Conservation (phyloP, 805 yeast species). For the Kodamaea restingae region DNA sequence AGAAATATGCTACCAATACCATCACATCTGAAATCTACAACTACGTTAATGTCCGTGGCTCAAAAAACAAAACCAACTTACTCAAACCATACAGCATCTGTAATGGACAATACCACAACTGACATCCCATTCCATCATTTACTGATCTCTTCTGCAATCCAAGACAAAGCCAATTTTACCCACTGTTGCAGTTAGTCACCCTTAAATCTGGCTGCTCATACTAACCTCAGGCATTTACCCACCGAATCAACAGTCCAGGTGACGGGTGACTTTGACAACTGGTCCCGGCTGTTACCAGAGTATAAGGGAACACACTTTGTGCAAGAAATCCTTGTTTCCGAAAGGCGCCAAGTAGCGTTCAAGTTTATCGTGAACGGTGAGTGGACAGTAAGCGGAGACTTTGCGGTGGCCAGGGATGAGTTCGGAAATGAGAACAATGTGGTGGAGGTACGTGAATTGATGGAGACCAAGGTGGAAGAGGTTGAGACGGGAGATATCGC, state of each 20-base stretch:
- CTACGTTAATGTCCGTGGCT: no score
- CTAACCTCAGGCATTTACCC: constrained; percentile 12
- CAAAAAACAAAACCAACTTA: no score
- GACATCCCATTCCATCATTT: no score
- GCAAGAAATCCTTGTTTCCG: constrained; percentile 19
- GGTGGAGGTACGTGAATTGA: constrained; percentile 14
- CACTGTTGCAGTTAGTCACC: no score
- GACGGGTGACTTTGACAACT: constrained; percentile 40
- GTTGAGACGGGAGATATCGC: neutral
- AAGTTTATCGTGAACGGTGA: constrained; percentile 33
- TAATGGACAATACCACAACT: neutral
- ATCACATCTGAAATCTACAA: no score
- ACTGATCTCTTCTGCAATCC: no score
- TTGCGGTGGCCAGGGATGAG: constrained; percentile 26
- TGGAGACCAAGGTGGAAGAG: neutral
- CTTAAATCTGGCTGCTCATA: neutral
- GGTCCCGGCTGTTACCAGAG: constrained; percentile 25
- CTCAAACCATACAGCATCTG: no score
- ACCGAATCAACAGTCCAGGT: constrained; percentile 24
- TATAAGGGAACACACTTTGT: constrained; percentile 18
- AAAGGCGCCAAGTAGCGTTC: constrained; percentile 27
- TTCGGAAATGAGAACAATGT: constrained; percentile 35
- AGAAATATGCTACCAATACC: no score
- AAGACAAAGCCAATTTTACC: neutral
- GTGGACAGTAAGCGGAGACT: constrained; percentile 28